Base-by-base conservation (phyloP, 768 basidiomycete genomes). In the Lactarius deliciosus region DNA sequence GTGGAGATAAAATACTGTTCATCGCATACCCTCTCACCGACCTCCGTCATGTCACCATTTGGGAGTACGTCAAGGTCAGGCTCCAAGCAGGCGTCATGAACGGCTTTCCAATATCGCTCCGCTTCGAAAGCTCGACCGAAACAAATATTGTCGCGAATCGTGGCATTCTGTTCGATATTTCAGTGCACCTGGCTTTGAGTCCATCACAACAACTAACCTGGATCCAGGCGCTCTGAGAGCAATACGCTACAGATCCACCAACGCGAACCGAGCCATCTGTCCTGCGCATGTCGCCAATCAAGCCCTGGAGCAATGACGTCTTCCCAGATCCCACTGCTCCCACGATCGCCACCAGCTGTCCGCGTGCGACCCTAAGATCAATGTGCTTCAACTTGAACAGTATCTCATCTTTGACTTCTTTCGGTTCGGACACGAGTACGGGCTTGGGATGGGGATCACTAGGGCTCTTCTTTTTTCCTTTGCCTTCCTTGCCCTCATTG, bases 201-300 rank as follows among this genome's bases (percentile, higher is more conserved):
- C 3, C 18, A 34, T 65, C 66, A 68, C 16, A 3, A 55, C 5
- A 20, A 61, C 63, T 5, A 64, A 84, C 87, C 76, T 94, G 92
- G 65, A 98, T 96, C 94, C 94, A 97, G 13, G 94, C 89, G 54
- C 82, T 87, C 74, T 98, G 95, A 18, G 89, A 86, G 71, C 91
- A 95, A 75, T 95, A 93, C 0, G 86, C 87, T 13, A 94, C 83
- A 11, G 84, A 83, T 0, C 90, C 92, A 64, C 91, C 89, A 72
- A 94, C 91, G 40, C 79, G 80, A 45, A 92, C 84, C 10, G 77
- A 82, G 2, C 93, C 93, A 15, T 77, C 74, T 0, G 85, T 87
- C 69, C 81, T 81, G 65, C 88, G 80, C 94, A 96, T 96, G 75
- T 96, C 94, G 3, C 90, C 90, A 64, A 91, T 86, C 36, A 92